Evolutionary conservation across 2,329 filamentous ascomycete species (phyloP).

Genomic region (Bipolaris victoriae): DNA sequence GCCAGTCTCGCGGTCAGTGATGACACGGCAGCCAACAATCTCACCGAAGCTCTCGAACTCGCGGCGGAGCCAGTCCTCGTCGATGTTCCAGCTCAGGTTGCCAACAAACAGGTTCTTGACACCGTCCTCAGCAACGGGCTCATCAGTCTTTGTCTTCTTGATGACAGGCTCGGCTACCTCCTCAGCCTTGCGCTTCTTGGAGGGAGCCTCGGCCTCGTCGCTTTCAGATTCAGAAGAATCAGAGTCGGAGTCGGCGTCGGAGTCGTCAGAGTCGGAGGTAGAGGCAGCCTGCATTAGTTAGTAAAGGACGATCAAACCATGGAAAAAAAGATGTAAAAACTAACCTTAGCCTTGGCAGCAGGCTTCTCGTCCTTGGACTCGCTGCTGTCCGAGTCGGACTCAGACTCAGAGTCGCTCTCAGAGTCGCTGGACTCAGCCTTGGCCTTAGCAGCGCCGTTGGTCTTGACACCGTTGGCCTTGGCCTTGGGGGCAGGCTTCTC

Average conservation of each 20-base stretch:
- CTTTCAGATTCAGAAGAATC: constrained; percentile 40
- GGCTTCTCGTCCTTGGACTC: constrained; percentile 39
- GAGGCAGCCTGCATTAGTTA: constrained; percentile 35
- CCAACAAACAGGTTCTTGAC: constrained; percentile 82
- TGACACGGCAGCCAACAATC: constrained; percentile 75
- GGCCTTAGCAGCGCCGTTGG: constrained; percentile 43
- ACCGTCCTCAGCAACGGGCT: constrained; percentile 52
- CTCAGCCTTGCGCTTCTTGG: constrained; percentile 73
- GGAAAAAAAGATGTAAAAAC: constrained; percentile 23
- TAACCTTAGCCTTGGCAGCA: constrained; percentile 39
- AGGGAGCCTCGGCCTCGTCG: constrained; percentile 49
- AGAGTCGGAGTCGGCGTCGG: constrained; percentile 42
- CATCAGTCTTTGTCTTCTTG: constrained; percentile 73
- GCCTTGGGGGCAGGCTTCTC: constrained; percentile 37
- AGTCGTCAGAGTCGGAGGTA: constrained; percentile 15
- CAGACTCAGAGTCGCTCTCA: constrained; percentile 32
- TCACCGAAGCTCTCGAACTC: constrained; percentile 83
- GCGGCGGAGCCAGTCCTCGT: constrained; percentile 79
- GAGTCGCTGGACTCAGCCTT: constrained; percentile 49
- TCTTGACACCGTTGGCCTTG: constrained; percentile 43
- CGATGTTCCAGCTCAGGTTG: constrained; percentile 88
- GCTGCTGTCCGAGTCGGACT: constrained; percentile 29
- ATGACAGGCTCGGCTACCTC: constrained; percentile 57
- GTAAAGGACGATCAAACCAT: background rate
- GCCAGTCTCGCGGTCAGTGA: constrained; percentile 80